These are phyloP conservation scores for Dothistroma septosporum DNA, from an alignment of 2,329 filamentous ascomycete genomes.

Conservation along the genomic window DNA sequence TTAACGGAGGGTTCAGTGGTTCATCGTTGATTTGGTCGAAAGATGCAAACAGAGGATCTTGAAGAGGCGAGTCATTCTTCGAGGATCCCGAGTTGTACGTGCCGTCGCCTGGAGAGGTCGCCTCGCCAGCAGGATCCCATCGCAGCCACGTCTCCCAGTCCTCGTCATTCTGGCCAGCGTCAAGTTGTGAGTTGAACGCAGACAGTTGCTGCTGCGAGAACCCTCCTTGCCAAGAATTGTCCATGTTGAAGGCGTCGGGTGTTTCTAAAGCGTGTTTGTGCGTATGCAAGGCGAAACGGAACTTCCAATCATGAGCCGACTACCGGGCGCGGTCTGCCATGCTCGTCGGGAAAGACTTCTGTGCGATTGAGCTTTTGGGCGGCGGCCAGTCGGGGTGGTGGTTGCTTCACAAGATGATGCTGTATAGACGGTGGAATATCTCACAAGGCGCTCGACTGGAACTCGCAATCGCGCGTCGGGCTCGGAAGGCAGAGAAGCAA, in stretches of 20 bases:
- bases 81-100: slow-evolving; percentile 33
- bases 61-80: slow-evolving; percentile 36
- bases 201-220: slow-evolving; percentile 12
- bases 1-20: slow-evolving; percentile 30
- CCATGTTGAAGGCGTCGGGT: slow-evolving; percentile 15
- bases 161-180: slow-evolving; percentile 21
- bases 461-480: not conserved
- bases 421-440: not conserved
- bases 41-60: slow-evolving; percentile 29
- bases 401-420: not conserved
- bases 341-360: slow-evolving; percentile 1
- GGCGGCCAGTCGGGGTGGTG: not conserved
- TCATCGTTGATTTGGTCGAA: slow-evolving; percentile 26
- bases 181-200: slow-evolving; percentile 15
- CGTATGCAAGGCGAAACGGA: slow-evolving; percentile 5
- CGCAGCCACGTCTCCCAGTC: slow-evolving; percentile 49
- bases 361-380: not conserved
- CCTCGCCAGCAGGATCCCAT: slow-evolving; percentile 42
- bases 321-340: slow-evolving; percentile 2
- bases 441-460: not conserved
- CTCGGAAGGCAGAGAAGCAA: not conserved
- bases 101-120: slow-evolving; percentile 34
- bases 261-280: slow-evolving; percentile 3
- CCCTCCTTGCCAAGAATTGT: slow-evolving; percentile 20
- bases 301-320: not conserved